Evolutionary conservation across 2,329 filamentous ascomycete genomes (phyloP).

Genomic region (Aspergillus sp.): DNA sequence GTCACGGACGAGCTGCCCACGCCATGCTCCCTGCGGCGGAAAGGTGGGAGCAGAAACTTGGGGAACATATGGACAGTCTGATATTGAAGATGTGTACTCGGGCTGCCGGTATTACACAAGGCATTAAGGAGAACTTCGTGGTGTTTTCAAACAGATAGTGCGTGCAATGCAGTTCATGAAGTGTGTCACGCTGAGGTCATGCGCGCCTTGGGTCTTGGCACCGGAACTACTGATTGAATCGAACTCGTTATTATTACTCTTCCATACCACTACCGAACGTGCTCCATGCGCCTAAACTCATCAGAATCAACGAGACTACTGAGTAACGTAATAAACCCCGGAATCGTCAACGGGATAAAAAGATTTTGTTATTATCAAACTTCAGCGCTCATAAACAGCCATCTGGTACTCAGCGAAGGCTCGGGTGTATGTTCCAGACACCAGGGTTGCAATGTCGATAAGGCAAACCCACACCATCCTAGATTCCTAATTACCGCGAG

Average conservation of each 20-base stretch:
- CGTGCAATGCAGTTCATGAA: no score
- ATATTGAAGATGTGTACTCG: background rate
- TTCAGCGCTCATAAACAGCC: slow-evolving; percentile 89
- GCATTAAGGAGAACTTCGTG: no score
- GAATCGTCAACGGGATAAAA: no score
- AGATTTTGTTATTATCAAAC: slow-evolving; percentile 37
- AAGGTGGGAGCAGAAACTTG: slow-evolving; percentile 52
- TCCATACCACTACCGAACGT: no score
- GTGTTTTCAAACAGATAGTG: no score
- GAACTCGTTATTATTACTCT: no score
- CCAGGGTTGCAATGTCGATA: slow-evolving; percentile 78
- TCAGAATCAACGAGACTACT: no score
- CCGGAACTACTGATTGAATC: no score
- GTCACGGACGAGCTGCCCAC: slow-evolving; percentile 10
- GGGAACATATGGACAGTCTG: slow-evolving; percentile 44
- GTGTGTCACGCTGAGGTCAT: slow-evolving; percentile 11
- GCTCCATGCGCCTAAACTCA: no score
- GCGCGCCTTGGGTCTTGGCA: background rate
- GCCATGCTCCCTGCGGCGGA: slow-evolving; percentile 36
- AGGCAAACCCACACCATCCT: slow-evolving; percentile 89
- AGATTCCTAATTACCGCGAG: slow-evolving; percentile 72
- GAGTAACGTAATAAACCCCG: no score
- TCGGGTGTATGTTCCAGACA: slow-evolving; percentile 48
- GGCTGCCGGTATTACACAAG: no score
- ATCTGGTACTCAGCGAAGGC: slow-evolving; percentile 70